Evolutionary conservation across 2,329 filamentous ascomycete species (phyloP).

Genomic region (Chaetomium globosum): DNA sequence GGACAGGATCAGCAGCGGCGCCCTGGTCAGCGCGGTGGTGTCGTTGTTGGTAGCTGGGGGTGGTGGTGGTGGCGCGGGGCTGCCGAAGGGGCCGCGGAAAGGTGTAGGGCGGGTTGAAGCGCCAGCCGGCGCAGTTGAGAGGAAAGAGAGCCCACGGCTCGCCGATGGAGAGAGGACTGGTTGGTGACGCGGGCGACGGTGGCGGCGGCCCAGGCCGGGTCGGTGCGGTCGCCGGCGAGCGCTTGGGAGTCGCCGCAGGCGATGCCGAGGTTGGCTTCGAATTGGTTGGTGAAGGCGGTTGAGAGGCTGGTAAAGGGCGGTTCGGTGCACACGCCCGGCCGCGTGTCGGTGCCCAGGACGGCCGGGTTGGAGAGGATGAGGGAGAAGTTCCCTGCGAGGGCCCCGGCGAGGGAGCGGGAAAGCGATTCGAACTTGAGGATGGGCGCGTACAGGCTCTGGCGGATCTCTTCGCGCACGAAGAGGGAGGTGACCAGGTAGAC

Average conservation of each 20-base stretch:
- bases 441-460: conserved; percentile 22
- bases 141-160: conserved; percentile 23
- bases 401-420: conserved; percentile 10
- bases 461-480: conserved; percentile 21
- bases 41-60: too few species aligned
- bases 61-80: neutral
- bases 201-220: conserved; percentile 10
- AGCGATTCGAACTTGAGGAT: conserved; percentile 14
- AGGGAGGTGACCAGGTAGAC: conserved; percentile 17
- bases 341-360: neutral
- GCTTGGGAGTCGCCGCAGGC: conserved; percentile 28
- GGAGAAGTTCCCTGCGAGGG: conserved; percentile 22
- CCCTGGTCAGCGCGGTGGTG: too few species aligned
- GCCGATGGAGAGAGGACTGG: conserved; percentile 23
- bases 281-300: conserved; percentile 1
- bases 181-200: neutral
- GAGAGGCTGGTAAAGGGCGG: neutral
- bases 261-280: conserved; percentile 18
- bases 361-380: conserved; percentile 10
- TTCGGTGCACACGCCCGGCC: neutral
- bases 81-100: conserved; percentile 26
- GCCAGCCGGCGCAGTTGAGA: conserved; percentile 22
- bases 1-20: conserved; percentile 29
- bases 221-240: conserved; percentile 11
- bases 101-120: conserved; percentile 15